These are phyloP conservation scores for Solanum neorickii DNA, from an alignment of 257 asterid genomes.

Conservation along the genomic window DNA sequence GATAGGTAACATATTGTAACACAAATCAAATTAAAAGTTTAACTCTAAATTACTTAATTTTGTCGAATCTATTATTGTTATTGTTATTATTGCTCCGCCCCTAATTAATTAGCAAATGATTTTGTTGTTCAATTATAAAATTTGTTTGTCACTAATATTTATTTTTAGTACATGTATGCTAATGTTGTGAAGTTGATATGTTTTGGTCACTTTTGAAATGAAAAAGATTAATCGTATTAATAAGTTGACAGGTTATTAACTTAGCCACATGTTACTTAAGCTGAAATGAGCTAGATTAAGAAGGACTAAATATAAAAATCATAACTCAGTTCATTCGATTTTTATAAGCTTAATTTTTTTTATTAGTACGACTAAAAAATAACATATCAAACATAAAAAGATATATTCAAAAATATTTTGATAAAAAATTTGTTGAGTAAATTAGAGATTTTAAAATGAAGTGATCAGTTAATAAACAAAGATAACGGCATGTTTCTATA, in stretches of 20 bases:
- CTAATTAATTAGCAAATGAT: neutral
- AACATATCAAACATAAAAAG: neutral
- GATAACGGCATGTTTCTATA: neutral
- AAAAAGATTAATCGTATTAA: neutral
- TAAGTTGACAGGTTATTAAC: neutral
- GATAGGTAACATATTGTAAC: neutral
- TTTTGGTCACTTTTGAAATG: neutral
- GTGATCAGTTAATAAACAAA: neutral
- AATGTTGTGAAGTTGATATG: neutral
- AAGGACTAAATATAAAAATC: neutral
- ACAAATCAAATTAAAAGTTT: neutral
- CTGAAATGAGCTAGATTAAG: neutral
- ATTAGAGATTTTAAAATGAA: neutral
- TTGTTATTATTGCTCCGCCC: no score
- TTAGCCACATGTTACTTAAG: no score
- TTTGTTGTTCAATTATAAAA: neutral
- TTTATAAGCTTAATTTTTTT: neutral
- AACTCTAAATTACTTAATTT: no score
- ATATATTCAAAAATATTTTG: no score
- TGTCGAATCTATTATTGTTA: no score
- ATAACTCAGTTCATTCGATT: fast-evolving
- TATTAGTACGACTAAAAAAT: neutral
- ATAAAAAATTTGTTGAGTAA: no score
- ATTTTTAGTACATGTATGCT: neutral
- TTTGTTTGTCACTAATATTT: neutral